Base-by-base conservation (phyloP, 2,329 filamentous ascomycete species). In the Tolypocladium ophioglossoides region DNA sequence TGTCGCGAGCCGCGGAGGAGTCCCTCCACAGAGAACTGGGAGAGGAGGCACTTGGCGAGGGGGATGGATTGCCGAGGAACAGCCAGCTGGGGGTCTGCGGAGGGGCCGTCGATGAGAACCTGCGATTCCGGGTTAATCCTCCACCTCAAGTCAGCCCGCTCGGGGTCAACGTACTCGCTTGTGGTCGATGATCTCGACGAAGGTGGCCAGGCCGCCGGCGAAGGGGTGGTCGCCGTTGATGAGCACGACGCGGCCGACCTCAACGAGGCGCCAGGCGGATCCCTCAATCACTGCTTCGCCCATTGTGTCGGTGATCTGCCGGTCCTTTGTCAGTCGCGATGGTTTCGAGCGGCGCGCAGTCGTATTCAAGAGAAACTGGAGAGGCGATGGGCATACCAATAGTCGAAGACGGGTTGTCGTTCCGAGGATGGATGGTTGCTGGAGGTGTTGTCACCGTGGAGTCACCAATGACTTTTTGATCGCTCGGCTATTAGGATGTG, bases 111-210 rank as follows among this genome's bases (percentile, higher is more conserved):
- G 73, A 99, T 84, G 74, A 99, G 86, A 78, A 91, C 89, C 94
- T 99, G 75, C 62, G 68, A 60, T 37, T 22, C 38, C 50, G 20
- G 52, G 55, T 50, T 34, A 51, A 37, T 48, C 18, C 12, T 35
- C 37, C 24, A 46, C 39, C 44, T 44, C 16, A 9, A 16, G 18
- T 30, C 34, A 32, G 27, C 18, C 30, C 44, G 27, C 27, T 48
- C 18, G n/a, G 27, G 44, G 12, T 55, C 51, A 72, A 90, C 94
- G 74, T 95, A 99, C 94, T 79, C 94, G 91, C 85, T 96, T 96
- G 87, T 99, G 92, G 80, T 99, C 94, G 80, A 99, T 94, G 78
- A 99, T 97, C 86, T 99, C 92, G 78, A 96, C 91, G 72, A 99
- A 92, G 70, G 86, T 80, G 70, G 91, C 95, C 69, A 97, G 84